A percentile compares a stretch with the other conserved stretches of the same genome.
phyloP scores from a whole-genome alignment of 306 rosid species.

The Clitoria ternatea region DNA sequence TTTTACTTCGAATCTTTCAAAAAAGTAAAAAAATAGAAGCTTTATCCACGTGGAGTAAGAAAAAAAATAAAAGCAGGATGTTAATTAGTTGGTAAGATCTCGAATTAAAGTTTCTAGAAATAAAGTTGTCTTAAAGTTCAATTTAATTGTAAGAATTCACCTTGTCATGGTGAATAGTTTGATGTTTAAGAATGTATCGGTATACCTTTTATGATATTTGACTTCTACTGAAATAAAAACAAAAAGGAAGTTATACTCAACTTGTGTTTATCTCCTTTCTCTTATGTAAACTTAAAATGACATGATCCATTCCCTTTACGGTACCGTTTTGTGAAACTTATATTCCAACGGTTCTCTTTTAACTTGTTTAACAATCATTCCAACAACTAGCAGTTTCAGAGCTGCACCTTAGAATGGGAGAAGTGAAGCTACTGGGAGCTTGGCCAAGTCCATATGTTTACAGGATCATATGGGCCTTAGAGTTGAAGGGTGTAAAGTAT shows the following conservation, averaged over 20 bases:
- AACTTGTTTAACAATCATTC: not conserved
- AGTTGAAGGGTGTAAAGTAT: not conserved
- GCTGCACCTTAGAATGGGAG: not conserved
- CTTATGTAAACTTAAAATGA: not conserved
- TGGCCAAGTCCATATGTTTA: conserved; percentile 2
- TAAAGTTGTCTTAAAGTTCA: too few species aligned
- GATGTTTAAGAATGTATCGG: too few species aligned
- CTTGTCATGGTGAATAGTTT: too few species aligned
- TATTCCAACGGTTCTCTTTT: not conserved
- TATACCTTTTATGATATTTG: too few species aligned
- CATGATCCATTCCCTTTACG: not conserved
- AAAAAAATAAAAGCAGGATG: not conserved
- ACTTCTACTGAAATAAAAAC: too few species aligned
- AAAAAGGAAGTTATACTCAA: too few species aligned
- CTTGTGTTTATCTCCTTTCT: too few species aligned
- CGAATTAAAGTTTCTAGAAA: too few species aligned
- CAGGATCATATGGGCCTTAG: conserved; percentile 11
- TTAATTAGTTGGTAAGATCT: too few species aligned
- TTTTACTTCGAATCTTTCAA: not conserved
- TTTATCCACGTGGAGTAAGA: not conserved
- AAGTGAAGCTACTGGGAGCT: conserved; percentile 13
- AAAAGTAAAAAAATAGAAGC: not conserved
- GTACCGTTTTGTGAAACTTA: not conserved
- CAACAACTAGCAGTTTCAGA: not conserved
- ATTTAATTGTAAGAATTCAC: too few species aligned